A percentile compares a stretch with the other conserved stretches of the same genome.
Conservation (phyloP, 768 basidiomycete species). For the Tylopilus sp. region DNA sequence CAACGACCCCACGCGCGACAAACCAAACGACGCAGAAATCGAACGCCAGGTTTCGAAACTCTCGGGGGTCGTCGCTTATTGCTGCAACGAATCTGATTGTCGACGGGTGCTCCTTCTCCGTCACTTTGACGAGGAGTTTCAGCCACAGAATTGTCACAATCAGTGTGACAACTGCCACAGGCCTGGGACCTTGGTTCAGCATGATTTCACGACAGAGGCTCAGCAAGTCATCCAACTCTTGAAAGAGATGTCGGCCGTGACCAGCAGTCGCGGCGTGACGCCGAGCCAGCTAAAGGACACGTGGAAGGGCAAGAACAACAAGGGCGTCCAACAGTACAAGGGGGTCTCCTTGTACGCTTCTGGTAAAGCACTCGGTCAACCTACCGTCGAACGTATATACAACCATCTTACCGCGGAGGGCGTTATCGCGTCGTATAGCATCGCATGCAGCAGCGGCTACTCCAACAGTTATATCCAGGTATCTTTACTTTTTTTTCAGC, state of each 20-base stretch:
- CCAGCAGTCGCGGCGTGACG: conserved; percentile 53
- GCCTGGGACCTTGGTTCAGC: conserved; percentile 39
- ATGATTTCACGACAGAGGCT: conserved; percentile 64
- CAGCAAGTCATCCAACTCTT: conserved; percentile 57
- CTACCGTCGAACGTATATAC: conserved; percentile 65
- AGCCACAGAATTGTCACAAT: conserved; percentile 56
- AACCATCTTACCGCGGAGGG: conserved; percentile 50
- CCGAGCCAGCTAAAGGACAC: conserved; percentile 55
- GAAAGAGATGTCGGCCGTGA: conserved; percentile 38
- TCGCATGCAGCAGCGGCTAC: conserved; percentile 47
- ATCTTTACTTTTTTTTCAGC: not conserved
- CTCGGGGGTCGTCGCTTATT: conserved; percentile 73
- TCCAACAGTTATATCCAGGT: conserved; percentile 55
- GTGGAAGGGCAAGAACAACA: conserved; percentile 59
- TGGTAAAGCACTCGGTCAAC: conserved; percentile 45
- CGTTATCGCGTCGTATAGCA: conserved; percentile 46
- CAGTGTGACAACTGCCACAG: conserved; percentile 84
- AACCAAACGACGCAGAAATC: conserved; percentile 47
- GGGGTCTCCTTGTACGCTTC: conserved; percentile 53
- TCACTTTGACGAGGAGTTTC: conserved; percentile 86
- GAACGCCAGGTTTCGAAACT: conserved; percentile 64
- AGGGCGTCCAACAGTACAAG: conserved; percentile 41
- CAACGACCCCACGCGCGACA: conserved; percentile 32
- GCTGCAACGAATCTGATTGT: conserved; percentile 78
- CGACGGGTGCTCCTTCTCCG: conserved; percentile 82